Evolutionary conservation across 2,329 filamentous ascomycete genomes (phyloP).

Genomic region (Ophiocordyceps polyrhachis-furcata): DNA sequence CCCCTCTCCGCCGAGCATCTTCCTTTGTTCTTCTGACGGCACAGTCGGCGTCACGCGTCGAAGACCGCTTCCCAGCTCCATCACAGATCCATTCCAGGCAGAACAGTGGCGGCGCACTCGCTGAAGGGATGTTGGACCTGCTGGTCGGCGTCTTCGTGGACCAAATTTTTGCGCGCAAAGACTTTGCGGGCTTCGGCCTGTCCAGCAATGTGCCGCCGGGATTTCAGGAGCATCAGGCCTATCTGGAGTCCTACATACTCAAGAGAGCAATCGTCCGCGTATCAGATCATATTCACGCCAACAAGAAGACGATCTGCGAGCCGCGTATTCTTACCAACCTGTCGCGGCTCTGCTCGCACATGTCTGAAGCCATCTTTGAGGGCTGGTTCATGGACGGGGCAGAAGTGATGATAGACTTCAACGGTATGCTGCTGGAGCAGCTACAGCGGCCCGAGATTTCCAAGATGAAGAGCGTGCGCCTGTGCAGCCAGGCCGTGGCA

Average conservation of each 20-base stretch:
- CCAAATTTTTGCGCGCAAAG: slow-evolving; percentile 69
- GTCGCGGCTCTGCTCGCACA: slow-evolving; percentile 58
- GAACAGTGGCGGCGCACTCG: slow-evolving; percentile 46
- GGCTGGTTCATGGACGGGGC: slow-evolving; percentile 91
- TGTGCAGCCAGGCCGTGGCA: slow-evolving; percentile 69
- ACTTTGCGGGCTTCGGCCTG: slow-evolving; percentile 74
- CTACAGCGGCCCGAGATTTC: slow-evolving; percentile 72
- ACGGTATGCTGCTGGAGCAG: slow-evolving; percentile 71
- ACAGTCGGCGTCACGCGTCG: slow-evolving; percentile 37
- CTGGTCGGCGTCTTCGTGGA: slow-evolving; percentile 68
- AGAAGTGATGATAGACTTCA: slow-evolving; percentile 67
- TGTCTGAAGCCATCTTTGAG: slow-evolving; percentile 83
- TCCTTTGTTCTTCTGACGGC: slow-evolving; percentile 81
- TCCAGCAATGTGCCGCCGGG: slow-evolving; percentile 81
- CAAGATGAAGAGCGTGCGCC: slow-evolving; percentile 66
- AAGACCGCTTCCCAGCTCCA: slow-evolving; percentile 23
- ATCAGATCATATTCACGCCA: slow-evolving; percentile 47
- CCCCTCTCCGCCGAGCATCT: slow-evolving; percentile 58
- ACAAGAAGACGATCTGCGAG: slow-evolving; percentile 57
- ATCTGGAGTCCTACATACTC: slow-evolving; percentile 82
- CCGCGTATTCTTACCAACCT: slow-evolving; percentile 76
- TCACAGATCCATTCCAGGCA: slow-evolving; percentile 27
- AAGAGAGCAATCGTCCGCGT: slow-evolving; percentile 56
- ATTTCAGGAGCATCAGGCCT: slow-evolving; percentile 85
- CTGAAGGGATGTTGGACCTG: slow-evolving; percentile 61